Conservation (phyloP, 495 filamentous ascomycete species). For the Elaphomyces granulatus region DNA sequence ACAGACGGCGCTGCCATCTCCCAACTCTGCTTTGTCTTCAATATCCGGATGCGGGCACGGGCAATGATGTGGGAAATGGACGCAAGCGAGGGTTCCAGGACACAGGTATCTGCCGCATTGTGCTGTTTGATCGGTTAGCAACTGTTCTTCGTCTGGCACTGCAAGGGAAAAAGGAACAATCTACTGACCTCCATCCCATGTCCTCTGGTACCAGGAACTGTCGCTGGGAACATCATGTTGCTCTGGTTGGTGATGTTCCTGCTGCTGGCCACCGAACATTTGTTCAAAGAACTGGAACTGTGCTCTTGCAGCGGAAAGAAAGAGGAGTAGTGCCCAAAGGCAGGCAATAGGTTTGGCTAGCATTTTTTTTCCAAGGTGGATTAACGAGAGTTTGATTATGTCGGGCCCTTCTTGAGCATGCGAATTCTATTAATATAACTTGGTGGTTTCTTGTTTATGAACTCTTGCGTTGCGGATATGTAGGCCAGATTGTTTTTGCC, state of each 20-base stretch:
- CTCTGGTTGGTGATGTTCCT: slow-evolving; percentile 47
- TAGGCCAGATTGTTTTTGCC: too few relatives aligned
- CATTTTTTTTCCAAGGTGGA: slow-evolving; percentile 13
- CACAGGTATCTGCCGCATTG: slow-evolving; percentile 86
- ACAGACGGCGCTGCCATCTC: slow-evolving; percentile 68
- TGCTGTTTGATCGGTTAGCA: too few relatives aligned
- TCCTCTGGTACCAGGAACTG: slow-evolving; percentile 56
- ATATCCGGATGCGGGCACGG: slow-evolving; percentile 68
- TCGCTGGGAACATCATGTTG: slow-evolving; percentile 68
- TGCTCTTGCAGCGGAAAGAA: slow-evolving; percentile 36
- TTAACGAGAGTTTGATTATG: too few relatives aligned
- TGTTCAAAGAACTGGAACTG: slow-evolving; percentile 91
- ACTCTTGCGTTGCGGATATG: too few relatives aligned
- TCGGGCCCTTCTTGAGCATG: too few relatives aligned
- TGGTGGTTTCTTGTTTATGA: too few relatives aligned
- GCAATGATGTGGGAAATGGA: slow-evolving; percentile 87
- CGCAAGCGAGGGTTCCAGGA: slow-evolving; percentile 76
- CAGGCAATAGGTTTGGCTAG: slow-evolving; percentile 11
- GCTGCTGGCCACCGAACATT: slow-evolving; percentile 52
- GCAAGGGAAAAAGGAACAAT: slow-evolving; percentile 1
- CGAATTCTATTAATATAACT: too few relatives aligned
- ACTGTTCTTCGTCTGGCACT: too few relatives aligned
- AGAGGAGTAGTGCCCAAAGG: slow-evolving; percentile 33
- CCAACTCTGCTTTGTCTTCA: slow-evolving; percentile 82
- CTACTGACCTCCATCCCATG: slow-evolving; percentile 46